A percentile compares a stretch with the other conserved stretches of the same genome.
These are phyloP conservation scores for Backusella mclennaniae DNA, from an alignment of 192 early-diverging fungal species.

Conservation along the genomic window DNA sequence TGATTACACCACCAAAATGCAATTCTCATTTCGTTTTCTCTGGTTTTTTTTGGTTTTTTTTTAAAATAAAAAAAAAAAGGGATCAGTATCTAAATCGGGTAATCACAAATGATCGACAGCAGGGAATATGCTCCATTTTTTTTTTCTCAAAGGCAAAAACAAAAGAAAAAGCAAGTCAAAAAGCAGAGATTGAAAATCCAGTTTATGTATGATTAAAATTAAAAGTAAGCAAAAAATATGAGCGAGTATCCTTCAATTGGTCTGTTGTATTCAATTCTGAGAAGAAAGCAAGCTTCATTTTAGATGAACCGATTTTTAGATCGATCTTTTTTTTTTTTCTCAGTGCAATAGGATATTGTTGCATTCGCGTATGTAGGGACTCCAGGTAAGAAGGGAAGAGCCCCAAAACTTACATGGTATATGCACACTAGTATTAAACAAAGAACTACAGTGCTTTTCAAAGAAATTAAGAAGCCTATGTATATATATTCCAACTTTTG, in stretches of 20 bases:
- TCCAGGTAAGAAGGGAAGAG: not conserved
- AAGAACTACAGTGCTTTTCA: not conserved
- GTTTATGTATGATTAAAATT: not conserved
- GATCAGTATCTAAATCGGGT: not conserved
- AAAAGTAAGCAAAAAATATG: not conserved
- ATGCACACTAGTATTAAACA: not conserved
- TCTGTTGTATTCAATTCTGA: not conserved
- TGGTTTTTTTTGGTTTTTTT: not conserved
- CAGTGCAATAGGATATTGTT: not conserved
- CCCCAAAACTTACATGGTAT: not conserved
- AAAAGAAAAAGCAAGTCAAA: not conserved
- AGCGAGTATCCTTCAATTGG: not conserved
- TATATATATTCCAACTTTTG: not conserved
- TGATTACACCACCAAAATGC: not conserved
- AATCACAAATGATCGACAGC: not conserved
- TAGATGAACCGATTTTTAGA: not conserved
- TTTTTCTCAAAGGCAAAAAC: not conserved
- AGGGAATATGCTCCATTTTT: not conserved
- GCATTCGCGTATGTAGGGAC: not conserved
- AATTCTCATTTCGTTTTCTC: not conserved
- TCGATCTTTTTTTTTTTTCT: constrained; percentile 6
- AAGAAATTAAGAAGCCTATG: not conserved
- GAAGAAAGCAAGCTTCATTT: not conserved
- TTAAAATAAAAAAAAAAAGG: not conserved
- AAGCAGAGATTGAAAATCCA: not conserved